These are phyloP conservation scores for Colletotrichum plurivorum DNA, from an alignment of 2,329 filamentous ascomycete genomes.

Conservation along the genomic window DNA sequence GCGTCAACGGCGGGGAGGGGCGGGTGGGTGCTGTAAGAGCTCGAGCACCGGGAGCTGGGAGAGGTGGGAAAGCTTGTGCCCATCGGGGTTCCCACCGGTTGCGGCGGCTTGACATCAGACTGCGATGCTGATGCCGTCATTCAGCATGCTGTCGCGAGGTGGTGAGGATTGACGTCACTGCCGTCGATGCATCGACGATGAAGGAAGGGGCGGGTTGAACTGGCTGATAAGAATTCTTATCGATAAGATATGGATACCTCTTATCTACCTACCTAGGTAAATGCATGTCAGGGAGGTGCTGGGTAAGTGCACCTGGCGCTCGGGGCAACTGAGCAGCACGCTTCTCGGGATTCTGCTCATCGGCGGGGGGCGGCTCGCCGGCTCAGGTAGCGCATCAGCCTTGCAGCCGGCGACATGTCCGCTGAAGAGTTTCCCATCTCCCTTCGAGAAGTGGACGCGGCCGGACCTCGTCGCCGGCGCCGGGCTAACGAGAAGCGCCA, in stretches of 20 bases:
- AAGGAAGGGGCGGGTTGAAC: background rate
- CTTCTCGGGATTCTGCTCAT: constrained; percentile 7
- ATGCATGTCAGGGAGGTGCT: background rate
- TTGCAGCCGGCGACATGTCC: constrained; percentile 10
- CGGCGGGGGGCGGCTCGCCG: background rate
- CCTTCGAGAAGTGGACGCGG: background rate
- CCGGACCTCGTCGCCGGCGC: background rate
- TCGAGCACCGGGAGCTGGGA: background rate
- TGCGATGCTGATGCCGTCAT: constrained; percentile 39
- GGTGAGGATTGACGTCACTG: constrained; percentile 36
- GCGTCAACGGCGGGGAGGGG: constrained; percentile 29
- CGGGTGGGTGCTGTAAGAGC: too few relatives aligned
- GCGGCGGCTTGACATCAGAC: constrained; percentile 38
- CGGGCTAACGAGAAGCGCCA: background rate
- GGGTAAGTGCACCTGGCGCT: background rate
- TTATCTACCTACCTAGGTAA: background rate
- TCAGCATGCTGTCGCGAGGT: background rate
- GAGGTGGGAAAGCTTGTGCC: constrained; percentile 7
- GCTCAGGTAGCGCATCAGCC: constrained; percentile 9
- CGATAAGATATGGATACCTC: background rate
- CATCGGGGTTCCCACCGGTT: constrained; percentile 14
- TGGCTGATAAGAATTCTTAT: constrained; percentile 20
- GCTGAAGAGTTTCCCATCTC: constrained; percentile 8
- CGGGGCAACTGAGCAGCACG: constrained; percentile 5
- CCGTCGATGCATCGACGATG: background rate